phyloP scores from a whole-genome alignment of 495 filamentous ascomycete species.

The Neurospora terricola region DNA sequence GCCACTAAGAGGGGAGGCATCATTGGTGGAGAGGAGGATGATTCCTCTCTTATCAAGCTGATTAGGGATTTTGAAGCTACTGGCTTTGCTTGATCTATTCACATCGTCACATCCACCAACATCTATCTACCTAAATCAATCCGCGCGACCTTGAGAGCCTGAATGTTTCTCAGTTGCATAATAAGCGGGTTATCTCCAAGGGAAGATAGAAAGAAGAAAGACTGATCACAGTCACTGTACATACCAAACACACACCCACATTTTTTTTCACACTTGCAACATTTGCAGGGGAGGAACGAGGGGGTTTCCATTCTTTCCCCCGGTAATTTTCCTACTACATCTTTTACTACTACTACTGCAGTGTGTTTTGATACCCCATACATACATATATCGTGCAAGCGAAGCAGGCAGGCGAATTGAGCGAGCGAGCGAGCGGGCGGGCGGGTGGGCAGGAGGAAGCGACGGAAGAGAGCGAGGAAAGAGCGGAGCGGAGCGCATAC shows the following conservation, averaged over 20 bases:
- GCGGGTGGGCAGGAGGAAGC: too few species aligned
- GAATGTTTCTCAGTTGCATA: neutral
- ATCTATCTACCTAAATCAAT: neutral
- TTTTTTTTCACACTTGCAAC: neutral
- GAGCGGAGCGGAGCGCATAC: too few species aligned
- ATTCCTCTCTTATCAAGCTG: neutral
- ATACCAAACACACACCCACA: neutral
- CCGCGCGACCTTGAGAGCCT: neutral
- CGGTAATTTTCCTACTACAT: neutral
- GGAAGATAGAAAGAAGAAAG: neutral
- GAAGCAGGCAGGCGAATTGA: neutral
- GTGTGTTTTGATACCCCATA: neutral
- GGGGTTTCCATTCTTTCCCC: too few species aligned
- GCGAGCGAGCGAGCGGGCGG: neutral
- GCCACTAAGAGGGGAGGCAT: neutral
- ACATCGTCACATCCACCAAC: neutral
- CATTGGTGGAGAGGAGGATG: neutral
- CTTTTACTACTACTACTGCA: neutral
- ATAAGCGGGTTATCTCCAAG: neutral
- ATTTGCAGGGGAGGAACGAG: neutral
- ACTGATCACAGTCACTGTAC: neutral
- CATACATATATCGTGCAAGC: neutral
- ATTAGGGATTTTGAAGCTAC: neutral
- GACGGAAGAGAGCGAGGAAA: too few species aligned
- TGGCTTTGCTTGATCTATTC: neutral